These are phyloP conservation scores for Cordyceps tenuipes DNA, from an alignment of 2,329 filamentous ascomycete species.

Conservation along the genomic window DNA sequence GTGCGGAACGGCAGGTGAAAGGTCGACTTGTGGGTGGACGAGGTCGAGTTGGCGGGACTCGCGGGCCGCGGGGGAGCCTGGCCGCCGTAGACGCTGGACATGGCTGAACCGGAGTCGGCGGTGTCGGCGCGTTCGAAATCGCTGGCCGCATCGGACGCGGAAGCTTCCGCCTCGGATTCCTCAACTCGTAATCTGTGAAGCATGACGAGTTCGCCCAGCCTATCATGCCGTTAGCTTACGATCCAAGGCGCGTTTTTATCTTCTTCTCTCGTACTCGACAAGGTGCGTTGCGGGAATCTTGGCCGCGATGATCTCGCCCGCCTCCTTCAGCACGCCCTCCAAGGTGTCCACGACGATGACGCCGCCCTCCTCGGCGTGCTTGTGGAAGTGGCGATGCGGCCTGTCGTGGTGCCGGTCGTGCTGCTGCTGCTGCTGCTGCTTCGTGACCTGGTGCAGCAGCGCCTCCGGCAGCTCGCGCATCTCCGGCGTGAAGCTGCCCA, in stretches of 20 bases:
- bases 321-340: slow-evolving; percentile 70
- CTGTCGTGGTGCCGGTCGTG: slow-evolving; percentile 34
- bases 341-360: slow-evolving; percentile 68
- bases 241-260: too few relatives aligned
- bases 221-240: slow-evolving; percentile 20
- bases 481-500: slow-evolving; percentile 59
- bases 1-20: slow-evolving; percentile 26
- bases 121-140: slow-evolving; percentile 25
- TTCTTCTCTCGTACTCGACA: slow-evolving; percentile 56
- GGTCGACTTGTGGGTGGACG: slow-evolving; percentile 25
- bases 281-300: slow-evolving; percentile 65
- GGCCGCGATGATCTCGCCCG: slow-evolving; percentile 78
- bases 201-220: slow-evolving; percentile 70
- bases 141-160: slow-evolving; percentile 23
- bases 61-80: slow-evolving; percentile 19
- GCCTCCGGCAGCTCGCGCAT: slow-evolving; percentile 82
- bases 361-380: slow-evolving; percentile 54
- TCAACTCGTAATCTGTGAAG: slow-evolving; percentile 38
- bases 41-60: slow-evolving; percentile 26
- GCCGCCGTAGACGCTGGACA: slow-evolving; percentile 32
- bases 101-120: slow-evolving; percentile 27
- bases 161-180: slow-evolving; percentile 29
- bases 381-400: slow-evolving; percentile 54
- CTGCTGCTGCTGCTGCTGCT: too few relatives aligned
- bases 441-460: slow-evolving; percentile 56